phyloP scores from a whole-genome alignment of 2,329 filamentous ascomycete species.

The Calonectria montana region DNA sequence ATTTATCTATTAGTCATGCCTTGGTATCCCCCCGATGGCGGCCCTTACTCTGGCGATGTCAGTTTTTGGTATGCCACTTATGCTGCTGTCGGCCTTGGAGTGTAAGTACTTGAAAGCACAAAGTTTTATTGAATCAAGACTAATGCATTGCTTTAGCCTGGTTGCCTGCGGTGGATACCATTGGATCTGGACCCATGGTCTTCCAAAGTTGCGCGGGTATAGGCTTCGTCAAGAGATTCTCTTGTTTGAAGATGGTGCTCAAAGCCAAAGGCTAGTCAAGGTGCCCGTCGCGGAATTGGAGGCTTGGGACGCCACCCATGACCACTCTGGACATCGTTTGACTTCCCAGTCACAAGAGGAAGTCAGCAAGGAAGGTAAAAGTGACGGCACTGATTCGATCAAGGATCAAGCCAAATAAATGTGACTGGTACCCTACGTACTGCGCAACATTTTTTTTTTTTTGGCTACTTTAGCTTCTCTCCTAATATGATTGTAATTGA shows the following conservation, averaged over 20 bases:
- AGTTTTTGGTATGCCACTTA: conserved; percentile 83
- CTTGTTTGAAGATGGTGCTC: conserved; percentile 56
- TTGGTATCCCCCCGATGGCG: conserved; percentile 74
- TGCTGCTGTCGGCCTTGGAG: conserved; percentile 70
- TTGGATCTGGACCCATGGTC: conserved; percentile 64
- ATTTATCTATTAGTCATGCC: conserved; percentile 75
- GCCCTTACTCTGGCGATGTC: conserved; percentile 70
- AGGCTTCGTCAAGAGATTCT: conserved; percentile 67
- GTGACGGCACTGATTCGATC: conserved; percentile 21
- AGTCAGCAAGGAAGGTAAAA: not conserved
- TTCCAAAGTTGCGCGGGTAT: conserved; percentile 65
- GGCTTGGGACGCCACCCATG: conserved; percentile 69
- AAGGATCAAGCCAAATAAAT: conserved; percentile 10
- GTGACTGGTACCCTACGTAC: too few species aligned
- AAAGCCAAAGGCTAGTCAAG: conserved; percentile 61
- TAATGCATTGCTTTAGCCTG: conserved; percentile 51
- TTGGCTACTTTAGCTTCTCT: not conserved
- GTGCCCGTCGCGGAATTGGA: conserved; percentile 62
- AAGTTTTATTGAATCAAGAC: not conserved
- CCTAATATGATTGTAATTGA: not conserved
- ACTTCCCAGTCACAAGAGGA: not conserved
- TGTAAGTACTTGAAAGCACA: conserved; percentile 59
- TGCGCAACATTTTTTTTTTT: too few species aligned
- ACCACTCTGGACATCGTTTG: conserved; percentile 52
- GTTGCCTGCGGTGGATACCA: conserved; percentile 68